phyloP scores from a whole-genome alignment of 306 rosid genomes.

The Rosa multiflora region DNA sequence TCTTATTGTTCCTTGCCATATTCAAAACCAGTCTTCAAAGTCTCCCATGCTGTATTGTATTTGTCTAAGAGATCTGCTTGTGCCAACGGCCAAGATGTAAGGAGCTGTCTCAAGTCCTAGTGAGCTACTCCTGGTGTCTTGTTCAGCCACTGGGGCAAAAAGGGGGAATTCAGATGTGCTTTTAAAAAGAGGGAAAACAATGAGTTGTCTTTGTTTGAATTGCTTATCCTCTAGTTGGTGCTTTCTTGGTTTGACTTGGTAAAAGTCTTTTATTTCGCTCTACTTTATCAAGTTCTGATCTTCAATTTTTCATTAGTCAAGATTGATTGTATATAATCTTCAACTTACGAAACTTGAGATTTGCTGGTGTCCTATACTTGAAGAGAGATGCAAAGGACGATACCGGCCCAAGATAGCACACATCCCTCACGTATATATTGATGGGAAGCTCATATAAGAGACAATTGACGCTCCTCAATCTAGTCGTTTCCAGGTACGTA shows the following conservation, averaged over 20 bases:
- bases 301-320: slow-evolving; percentile 4
- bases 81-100: neutral
- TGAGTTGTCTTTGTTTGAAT: neutral
- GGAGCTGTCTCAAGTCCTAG: neutral
- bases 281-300: neutral
- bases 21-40: neutral
- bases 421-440: neutral
- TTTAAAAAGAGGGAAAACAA: neutral
- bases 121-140: neutral
- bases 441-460: too few species aligned
- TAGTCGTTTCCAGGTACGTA: too few species aligned
- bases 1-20: neutral
- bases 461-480: too few species aligned
- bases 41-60: too few species aligned
- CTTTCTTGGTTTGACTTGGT: too few species aligned
- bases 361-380: neutral
- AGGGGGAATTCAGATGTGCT: neutral
- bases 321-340: too few species aligned
- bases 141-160: neutral
- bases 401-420: neutral
- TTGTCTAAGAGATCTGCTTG: neutral
- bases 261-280: slow-evolving; percentile 9
- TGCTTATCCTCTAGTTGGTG: neutral
- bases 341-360: too few species aligned
- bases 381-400: neutral